Base-by-base conservation (phyloP, 1,284 basidiomycete species). In the Inonotus obliquus region DNA sequence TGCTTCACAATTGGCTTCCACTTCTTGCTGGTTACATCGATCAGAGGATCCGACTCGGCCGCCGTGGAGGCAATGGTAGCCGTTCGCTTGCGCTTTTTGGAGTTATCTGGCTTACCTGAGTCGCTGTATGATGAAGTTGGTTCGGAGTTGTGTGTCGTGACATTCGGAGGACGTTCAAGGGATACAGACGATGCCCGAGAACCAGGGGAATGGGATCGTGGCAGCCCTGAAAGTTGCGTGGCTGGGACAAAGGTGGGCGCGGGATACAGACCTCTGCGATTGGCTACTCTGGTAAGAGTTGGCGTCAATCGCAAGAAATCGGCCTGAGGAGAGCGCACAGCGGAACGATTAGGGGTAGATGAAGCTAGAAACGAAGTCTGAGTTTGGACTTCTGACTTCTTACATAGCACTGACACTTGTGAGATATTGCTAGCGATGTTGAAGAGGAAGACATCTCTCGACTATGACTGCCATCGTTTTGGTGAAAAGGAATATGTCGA, bases 171-270 rank as follows among this genome's bases (percentile, higher is more conserved):
- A 32, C 4, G 32, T 32, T 32, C 32, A 9, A 32, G 32, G 14
- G 39, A 41, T 17, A 19, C 3, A 19, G 37, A 27, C 19, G 10
- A 21, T 27, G 41, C 11, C 25, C 2, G 55, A 25, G n/a, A 11
- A n/a, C 19, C 21, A 2, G 55, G 41, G 7, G 41, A 35, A 9
- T 39, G 55, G 7, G 23, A 13, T 2, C 13, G 7, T 23, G 11
- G 47, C 10, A 10, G 10, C 41, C 32, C 39, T 14, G 41, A 57
- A 47, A 21, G 23, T 23, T 19, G 55, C 25, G 51, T 53, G 5
- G 49, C 58, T n/a, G 51, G 58, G 38, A 60, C 49, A 32, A 60
- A 54, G 10, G 29, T 45, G 7, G 58, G 58, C 4, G 41, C 23
- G 7, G 23, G 41, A 6, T 29, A 41, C n/a, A 29, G 10, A 21